Evolutionary conservation across 352 stramenopile genomes (phyloP).

Genomic region (Heterotrichella gracilis): DNA sequence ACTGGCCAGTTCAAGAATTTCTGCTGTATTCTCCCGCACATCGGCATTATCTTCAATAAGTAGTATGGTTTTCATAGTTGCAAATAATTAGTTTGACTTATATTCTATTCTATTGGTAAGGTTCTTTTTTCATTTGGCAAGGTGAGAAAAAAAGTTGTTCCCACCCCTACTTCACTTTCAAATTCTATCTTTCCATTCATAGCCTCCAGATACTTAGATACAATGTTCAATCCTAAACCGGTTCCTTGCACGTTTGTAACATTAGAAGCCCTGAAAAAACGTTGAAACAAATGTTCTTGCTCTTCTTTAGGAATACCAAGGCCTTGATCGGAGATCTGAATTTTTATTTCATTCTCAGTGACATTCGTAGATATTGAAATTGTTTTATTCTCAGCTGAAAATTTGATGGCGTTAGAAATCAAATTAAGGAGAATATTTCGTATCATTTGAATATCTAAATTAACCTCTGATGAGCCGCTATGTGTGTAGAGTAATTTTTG

Average conservation of each 20-base stretch:
- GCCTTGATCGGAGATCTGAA: not conserved
- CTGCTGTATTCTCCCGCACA: not conserved
- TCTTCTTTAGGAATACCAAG: not conserved
- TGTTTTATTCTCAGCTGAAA: not conserved
- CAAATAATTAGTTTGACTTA: too few species aligned
- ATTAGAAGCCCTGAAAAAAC: not conserved
- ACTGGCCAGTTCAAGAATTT: not conserved
- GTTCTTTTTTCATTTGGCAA: not conserved
- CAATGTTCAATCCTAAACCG: not conserved
- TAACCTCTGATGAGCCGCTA: not conserved
- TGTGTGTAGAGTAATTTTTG: not conserved
- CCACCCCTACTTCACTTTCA: not conserved
- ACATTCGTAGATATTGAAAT: not conserved
- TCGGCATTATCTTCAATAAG: not conserved
- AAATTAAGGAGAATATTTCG: not conserved
- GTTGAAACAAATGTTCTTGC: not conserved
- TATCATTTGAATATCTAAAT: not conserved
- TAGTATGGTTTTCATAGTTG: not conserved
- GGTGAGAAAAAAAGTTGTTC: not conserved
- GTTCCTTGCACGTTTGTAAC: not conserved
- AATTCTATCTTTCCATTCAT: slow-evolving; percentile 2
- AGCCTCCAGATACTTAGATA: not conserved
- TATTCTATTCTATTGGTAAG: too few species aligned
- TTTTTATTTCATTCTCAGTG: not conserved
- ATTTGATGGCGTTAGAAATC: not conserved